phyloP scores from a whole-genome alignment of 352 stramenopile genomes.

The Pythium rishiriense region DNA sequence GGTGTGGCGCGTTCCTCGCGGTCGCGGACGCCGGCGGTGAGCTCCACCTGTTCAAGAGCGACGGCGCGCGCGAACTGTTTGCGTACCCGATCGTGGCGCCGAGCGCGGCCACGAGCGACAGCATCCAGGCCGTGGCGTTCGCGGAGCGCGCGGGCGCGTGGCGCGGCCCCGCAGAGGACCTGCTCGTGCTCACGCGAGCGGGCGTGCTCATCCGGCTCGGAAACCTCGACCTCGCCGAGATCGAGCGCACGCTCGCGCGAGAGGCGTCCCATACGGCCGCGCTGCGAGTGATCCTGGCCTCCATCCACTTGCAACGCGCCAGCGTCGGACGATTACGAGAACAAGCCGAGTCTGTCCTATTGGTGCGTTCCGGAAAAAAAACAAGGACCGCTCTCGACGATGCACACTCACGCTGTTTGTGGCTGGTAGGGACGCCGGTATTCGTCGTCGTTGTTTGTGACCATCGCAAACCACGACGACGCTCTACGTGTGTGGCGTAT shows the following conservation, averaged over 20 bases:
- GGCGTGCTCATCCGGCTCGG: slow-evolving; percentile 31
- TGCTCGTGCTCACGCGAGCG: slow-evolving; percentile 28
- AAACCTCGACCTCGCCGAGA: slow-evolving; percentile 19
- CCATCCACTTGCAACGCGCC: slow-evolving; percentile 24
- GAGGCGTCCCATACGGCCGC: slow-evolving; percentile 20
- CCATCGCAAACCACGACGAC: slow-evolving; percentile 26
- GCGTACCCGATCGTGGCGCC: slow-evolving; percentile 30
- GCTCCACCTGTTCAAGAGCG: slow-evolving; percentile 29
- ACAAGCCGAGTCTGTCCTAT: slow-evolving; percentile 12
- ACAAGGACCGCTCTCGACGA: neutral
- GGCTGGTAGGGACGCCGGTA: slow-evolving; percentile 23
- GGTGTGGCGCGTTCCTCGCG: slow-evolving; percentile 26
- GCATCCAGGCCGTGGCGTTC: slow-evolving; percentile 26
- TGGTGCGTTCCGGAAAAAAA: too few relatives aligned
- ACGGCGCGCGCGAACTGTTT: slow-evolving; percentile 21
- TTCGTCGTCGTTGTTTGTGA: slow-evolving; percentile 26
- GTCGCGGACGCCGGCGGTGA: slow-evolving; percentile 21
- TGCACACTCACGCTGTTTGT: neutral
- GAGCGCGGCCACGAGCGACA: slow-evolving; percentile 13
- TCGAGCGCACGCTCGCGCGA: slow-evolving; percentile 23
- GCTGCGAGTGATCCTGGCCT: slow-evolving; percentile 20
- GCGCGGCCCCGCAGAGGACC: slow-evolving; percentile 13
- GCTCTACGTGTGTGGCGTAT: slow-evolving; percentile 27
- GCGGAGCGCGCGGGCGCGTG: slow-evolving; percentile 2
- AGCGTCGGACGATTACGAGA: slow-evolving; percentile 19